These are phyloP conservation scores for Arthrobotrys pseudoclavata DNA, from an alignment of 2,329 filamentous ascomycete species.

Conservation along the genomic window DNA sequence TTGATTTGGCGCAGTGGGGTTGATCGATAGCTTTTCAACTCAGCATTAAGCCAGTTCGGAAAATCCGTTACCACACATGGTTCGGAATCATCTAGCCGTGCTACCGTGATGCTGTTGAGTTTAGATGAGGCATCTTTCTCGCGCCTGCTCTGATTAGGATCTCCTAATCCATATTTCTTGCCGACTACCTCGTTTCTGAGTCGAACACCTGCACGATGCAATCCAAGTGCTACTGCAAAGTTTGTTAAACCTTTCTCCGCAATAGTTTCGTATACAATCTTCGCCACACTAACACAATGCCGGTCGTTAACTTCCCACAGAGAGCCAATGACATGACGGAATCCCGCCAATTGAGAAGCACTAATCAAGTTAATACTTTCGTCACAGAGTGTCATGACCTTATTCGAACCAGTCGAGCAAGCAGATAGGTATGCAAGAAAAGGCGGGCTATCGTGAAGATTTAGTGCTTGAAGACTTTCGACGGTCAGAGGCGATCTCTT, in stretches of 20 bases:
- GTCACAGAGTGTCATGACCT: constrained; percentile 17
- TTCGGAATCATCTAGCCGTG: not conserved
- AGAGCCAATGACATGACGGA: constrained; percentile 64
- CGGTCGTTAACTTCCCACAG: constrained; percentile 66
- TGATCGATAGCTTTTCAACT: not conserved
- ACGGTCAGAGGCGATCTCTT: constrained; percentile 18
- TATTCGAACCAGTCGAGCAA: constrained; percentile 42
- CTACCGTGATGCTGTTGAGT: not conserved
- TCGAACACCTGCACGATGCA: constrained; percentile 17
- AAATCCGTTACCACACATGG: not conserved
- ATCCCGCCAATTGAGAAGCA: constrained; percentile 32
- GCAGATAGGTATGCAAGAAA: constrained; percentile 45
- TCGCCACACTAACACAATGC: constrained; percentile 61
- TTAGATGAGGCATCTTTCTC: not conserved
- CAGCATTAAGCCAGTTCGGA: constrained; percentile 1
- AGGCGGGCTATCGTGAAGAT: constrained; percentile 35
- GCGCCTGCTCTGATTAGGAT: no score
- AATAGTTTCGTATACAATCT: constrained; percentile 39
- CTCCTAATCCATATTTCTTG: not conserved
- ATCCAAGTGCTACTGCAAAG: not conserved
- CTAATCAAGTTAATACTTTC: constrained; percentile 39
- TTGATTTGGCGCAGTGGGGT: not conserved
- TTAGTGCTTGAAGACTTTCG: constrained; percentile 16
- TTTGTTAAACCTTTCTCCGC: constrained; percentile 13
- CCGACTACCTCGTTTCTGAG: not conserved